These are phyloP conservation scores for Cyclotella atomus DNA, from an alignment of 108 stramenopile species.

Conservation along the genomic window DNA sequence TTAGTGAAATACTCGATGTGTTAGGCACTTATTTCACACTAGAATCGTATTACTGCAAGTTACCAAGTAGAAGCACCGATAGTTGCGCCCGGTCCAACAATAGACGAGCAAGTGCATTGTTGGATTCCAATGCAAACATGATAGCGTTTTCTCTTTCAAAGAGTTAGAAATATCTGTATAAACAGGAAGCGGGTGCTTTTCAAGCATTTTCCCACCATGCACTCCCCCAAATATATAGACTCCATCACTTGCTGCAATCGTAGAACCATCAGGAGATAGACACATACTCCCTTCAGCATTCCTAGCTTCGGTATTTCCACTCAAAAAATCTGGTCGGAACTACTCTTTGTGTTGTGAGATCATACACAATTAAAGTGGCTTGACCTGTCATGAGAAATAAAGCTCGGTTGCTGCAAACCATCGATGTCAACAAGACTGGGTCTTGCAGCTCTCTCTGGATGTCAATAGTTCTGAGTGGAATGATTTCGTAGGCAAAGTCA, in stretches of 20 bases:
- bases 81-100: neutral
- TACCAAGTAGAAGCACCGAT: neutral
- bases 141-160: neutral
- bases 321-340: neutral
- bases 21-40: neutral
- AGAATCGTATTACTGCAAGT: neutral
- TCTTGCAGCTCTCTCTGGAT: neutral
- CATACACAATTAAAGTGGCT: neutral
- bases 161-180: neutral
- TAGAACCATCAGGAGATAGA: neutral
- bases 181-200: neutral
- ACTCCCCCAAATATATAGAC: neutral
- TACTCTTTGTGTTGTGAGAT: neutral
- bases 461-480: constrained; percentile 7
- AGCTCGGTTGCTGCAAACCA: neutral
- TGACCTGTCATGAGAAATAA: neutral
- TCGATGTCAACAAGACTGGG: no score
- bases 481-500: neutral
- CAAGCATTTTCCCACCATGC: neutral
- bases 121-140: constrained; percentile 13
- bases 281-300: neutral
- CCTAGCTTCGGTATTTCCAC: neutral
- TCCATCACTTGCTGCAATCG: constrained; percentile 4
- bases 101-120: neutral
- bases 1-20: neutral